Conservation (phyloP, 2,329 filamentous ascomycete genomes). For the Diaporthe sp. region DNA sequence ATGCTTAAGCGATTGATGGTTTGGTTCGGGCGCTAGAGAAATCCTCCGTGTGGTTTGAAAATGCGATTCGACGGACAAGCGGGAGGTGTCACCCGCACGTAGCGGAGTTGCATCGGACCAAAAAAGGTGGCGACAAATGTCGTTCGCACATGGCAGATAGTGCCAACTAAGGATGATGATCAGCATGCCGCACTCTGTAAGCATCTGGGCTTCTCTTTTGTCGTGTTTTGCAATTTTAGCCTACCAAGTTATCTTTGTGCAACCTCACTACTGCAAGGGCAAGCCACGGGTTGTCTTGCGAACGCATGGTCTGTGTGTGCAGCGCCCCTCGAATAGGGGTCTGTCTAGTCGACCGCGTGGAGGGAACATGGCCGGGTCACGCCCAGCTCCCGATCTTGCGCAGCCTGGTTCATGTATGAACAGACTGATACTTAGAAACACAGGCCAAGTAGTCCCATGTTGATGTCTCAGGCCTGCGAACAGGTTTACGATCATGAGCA, state of each 20-base stretch:
- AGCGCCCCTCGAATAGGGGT: slow-evolving; percentile 4
- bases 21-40: slow-evolving; percentile 20
- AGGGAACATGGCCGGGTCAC: background rate
- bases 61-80: slow-evolving; percentile 26
- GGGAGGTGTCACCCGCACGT: slow-evolving; percentile 23
- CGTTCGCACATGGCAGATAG: slow-evolving; percentile 11
- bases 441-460: background rate
- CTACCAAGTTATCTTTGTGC: slow-evolving; percentile 23
- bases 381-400: background rate
- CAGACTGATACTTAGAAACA: background rate
- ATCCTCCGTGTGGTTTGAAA: background rate
- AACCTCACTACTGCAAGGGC: slow-evolving; percentile 27
- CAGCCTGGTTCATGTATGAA: background rate
- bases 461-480: background rate
- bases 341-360: background rate
- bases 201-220: slow-evolving; percentile 9
- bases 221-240: slow-evolving; percentile 24
- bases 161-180: slow-evolving; percentile 5
- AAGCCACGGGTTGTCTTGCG: slow-evolving; percentile 17
- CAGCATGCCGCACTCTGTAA: slow-evolving; percentile 10
- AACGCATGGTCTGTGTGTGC: slow-evolving; percentile 29
- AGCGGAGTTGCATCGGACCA: slow-evolving; percentile 18
- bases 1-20: slow-evolving; percentile 10
- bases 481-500: background rate
- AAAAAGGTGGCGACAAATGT: slow-evolving; percentile 2